Evolutionary conservation across 495 filamentous ascomycete genomes (phyloP).

Genomic region (Penicillium coffeae): DNA sequence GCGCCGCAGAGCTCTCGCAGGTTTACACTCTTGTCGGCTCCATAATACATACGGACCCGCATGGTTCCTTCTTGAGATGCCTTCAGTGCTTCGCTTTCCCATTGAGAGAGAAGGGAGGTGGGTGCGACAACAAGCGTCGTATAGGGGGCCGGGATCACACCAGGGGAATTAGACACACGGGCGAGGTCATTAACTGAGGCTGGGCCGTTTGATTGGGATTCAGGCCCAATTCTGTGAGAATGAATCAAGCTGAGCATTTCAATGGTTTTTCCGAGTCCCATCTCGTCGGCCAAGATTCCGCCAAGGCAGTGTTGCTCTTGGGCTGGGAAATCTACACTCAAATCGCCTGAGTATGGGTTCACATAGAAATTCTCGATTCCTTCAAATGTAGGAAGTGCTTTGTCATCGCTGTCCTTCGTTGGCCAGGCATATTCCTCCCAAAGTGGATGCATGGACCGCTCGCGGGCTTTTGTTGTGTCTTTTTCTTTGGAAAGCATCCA

Average conservation of each 20-base stretch:
- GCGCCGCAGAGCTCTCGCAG: constrained; percentile 70
- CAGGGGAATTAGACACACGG: constrained; percentile 51
- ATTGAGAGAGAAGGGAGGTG: constrained; percentile 90
- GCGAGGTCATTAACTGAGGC: constrained; percentile 53
- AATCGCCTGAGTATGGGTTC: constrained; percentile 92
- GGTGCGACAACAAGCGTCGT: constrained; percentile 94
- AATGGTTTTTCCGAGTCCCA: constrained; percentile 91
- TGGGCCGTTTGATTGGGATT: constrained; percentile 36
- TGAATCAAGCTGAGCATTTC: constrained; percentile 96
- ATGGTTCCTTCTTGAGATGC: constrained; percentile 78
- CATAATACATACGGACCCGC: constrained; percentile 87
- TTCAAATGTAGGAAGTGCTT: constrained; percentile 59
- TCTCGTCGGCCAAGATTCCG: constrained; percentile 90
- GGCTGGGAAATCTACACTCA: constrained; percentile 86
- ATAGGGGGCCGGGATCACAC: constrained; percentile 67
- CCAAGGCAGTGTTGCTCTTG: constrained; percentile 95
- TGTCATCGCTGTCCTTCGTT: constrained; percentile 78
- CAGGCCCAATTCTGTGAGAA: constrained; percentile 60
- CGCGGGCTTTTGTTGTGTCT: constrained; percentile 59
- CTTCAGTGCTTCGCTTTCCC: constrained; percentile 91
- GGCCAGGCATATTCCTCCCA: constrained; percentile 98
- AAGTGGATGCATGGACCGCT: constrained; percentile 88
- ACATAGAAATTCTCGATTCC: constrained; percentile 78
- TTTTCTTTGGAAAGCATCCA: constrained; percentile 97
- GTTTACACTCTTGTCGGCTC: constrained; percentile 72